Evolutionary conservation across 1,284 basidiomycete genomes (phyloP).

Genomic region (Inonotus obliquus): DNA sequence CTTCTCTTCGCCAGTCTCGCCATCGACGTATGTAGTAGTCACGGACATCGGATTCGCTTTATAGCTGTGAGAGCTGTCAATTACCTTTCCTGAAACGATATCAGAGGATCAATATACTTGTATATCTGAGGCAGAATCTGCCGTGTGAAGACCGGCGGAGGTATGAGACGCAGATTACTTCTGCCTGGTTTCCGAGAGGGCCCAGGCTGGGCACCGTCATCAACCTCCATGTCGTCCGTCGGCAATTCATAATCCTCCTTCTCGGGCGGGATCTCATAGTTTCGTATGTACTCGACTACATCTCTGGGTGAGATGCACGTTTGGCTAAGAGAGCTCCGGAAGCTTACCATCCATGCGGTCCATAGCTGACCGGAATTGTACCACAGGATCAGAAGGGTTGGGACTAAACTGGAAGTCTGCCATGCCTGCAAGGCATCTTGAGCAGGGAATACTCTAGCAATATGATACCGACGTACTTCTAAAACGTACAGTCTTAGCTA

Average conservation of each 20-base stretch:
- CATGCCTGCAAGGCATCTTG: slow-evolving; percentile 60
- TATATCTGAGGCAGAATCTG: slow-evolving; percentile 74
- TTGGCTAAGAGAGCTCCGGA: neutral
- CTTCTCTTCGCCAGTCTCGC: slow-evolving; percentile 75
- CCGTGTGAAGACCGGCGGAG: slow-evolving; percentile 81
- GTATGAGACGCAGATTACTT: slow-evolving; percentile 68
- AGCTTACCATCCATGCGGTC: slow-evolving; percentile 71
- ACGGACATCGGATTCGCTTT: slow-evolving; percentile 73
- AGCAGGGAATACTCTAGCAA: neutral
- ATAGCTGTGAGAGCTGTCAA: slow-evolving; percentile 44
- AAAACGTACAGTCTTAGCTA: slow-evolving; percentile 84
- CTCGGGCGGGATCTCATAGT: slow-evolving; percentile 64
- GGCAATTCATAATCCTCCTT: slow-evolving; percentile 54
- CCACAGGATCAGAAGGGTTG: slow-evolving; percentile 61
- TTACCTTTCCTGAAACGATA: neutral
- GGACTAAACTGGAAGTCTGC: slow-evolving; percentile 88
- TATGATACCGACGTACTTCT: slow-evolving; percentile 55
- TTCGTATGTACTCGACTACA: slow-evolving; percentile 66
- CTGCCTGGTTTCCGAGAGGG: slow-evolving; percentile 13
- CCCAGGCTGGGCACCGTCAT: slow-evolving; percentile 11
- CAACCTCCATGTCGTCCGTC: slow-evolving; percentile 17
- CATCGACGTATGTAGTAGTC: slow-evolving; percentile 56
- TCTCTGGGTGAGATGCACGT: neutral
- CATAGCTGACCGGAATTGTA: slow-evolving; percentile 68
- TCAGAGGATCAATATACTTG: slow-evolving; percentile 44